Evolutionary conservation across 345 rosid species (phyloP).

Genomic region (Corchorus capsularis): DNA sequence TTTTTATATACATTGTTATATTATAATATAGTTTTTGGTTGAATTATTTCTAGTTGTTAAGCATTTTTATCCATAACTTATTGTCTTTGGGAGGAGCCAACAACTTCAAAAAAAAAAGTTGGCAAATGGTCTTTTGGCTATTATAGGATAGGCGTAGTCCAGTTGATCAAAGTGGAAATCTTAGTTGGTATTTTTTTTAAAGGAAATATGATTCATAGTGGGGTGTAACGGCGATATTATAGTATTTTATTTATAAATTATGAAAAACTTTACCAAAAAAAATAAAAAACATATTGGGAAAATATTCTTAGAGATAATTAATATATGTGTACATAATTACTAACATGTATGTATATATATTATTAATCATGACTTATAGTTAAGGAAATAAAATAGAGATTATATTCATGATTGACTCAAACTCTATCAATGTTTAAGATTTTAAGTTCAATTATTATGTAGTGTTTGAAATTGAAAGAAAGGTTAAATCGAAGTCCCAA

Average conservation of each 20-base stretch:
- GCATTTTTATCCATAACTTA: conserved; percentile 27
- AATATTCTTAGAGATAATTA: neutral
- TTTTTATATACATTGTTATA: neutral
- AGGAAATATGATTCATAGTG: conserved; percentile 25
- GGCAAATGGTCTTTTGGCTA: conserved; percentile 33
- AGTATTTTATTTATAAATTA: neutral
- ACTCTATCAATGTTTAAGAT: no score
- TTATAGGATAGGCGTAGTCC: conserved; percentile 7
- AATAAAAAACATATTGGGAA: conserved; percentile 3
- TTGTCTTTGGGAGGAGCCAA: conserved; percentile 31
- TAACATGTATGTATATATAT: no score
- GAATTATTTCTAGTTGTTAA: conserved; percentile 18
- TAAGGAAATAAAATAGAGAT: no score
- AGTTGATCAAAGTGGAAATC: conserved; percentile 46
- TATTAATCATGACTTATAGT: no score
- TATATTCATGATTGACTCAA: no score
- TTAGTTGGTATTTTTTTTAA: conserved; percentile 36
- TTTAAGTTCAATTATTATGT: no score
- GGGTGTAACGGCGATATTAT: conserved; percentile 14
- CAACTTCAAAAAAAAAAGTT: conserved; percentile 37
- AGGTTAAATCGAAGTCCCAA: neutral
- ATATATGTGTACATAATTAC: neutral
- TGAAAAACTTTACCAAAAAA: neutral
- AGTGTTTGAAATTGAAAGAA: neutral
- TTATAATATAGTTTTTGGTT: conserved; percentile 2